Evolutionary conservation across 495 filamentous ascomycete genomes (phyloP).

Genomic region (Penicillium coprophilum): DNA sequence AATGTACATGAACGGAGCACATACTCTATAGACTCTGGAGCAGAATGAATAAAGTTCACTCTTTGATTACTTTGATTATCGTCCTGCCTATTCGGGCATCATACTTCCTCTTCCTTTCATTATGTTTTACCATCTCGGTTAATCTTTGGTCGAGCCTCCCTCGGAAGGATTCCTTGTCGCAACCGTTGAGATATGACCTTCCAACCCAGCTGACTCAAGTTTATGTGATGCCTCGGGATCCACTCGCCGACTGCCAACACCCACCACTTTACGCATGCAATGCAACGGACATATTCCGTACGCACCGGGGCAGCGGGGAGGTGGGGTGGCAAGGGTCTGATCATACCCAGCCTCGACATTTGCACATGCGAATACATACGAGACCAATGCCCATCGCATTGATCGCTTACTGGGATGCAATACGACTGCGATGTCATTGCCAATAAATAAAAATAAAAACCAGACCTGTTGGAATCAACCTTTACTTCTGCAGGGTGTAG

Average conservation of each 20-base stretch:
- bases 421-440: neutral
- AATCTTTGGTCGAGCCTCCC: neutral
- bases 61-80: slow-evolving; percentile 1
- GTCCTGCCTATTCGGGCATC: slow-evolving; percentile 7
- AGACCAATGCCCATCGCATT: slow-evolving; percentile 1
- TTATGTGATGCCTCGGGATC: slow-evolving; percentile 1
- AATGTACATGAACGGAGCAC: neutral
- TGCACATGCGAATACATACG: neutral
- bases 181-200: neutral
- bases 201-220: neutral
- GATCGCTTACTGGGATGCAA: neutral
- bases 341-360: neutral
- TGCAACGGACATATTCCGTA: neutral
- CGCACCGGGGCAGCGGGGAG: neutral
- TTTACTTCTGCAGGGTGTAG: neutral
- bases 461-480: neutral
- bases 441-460: neutral
- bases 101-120: slow-evolving; percentile 4
- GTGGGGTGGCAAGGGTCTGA: neutral
- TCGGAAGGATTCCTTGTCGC: neutral
- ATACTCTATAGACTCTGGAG: neutral
- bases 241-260: neutral
- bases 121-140: neutral
- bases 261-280: neutral
- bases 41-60: slow-evolving; percentile 1